A percentile compares a stretch with the other conserved stretches of the same genome.
These are phyloP conservation scores for Cercospora zeae-maydis DNA, from an alignment of 2,329 filamentous ascomycete genomes.

Conservation along the genomic window DNA sequence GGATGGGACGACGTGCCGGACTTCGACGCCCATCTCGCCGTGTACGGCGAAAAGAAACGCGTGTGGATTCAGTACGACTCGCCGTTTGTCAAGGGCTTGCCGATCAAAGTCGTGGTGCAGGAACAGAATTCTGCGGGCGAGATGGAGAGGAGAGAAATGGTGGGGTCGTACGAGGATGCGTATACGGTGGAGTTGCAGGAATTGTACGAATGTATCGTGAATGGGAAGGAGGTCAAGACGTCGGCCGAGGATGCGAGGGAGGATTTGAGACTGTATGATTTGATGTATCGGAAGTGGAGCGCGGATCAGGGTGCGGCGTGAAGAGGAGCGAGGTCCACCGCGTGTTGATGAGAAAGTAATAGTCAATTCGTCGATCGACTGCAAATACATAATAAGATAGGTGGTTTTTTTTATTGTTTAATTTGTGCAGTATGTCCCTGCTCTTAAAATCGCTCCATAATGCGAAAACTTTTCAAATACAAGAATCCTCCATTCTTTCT, in stretches of 20 bases:
- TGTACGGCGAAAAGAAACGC: slow-evolving; percentile 54
- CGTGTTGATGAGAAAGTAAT: too few relatives aligned
- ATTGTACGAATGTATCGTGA: slow-evolving; percentile 38
- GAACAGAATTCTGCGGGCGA: slow-evolving; percentile 43
- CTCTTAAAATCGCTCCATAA: background rate
- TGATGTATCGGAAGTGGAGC: slow-evolving; percentile 30
- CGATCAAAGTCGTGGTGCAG: slow-evolving; percentile 48
- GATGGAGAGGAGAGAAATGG: slow-evolving; percentile 31
- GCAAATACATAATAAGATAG: too few relatives aligned
- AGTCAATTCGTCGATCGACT: too few relatives aligned
- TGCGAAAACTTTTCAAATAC: background rate
- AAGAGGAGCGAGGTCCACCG: too few relatives aligned
- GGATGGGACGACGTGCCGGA: slow-evolving; percentile 53
- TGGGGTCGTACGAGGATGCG: slow-evolving; percentile 49
- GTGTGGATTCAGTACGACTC: slow-evolving; percentile 56
- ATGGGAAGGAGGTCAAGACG: slow-evolving; percentile 43
- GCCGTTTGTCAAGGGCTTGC: slow-evolving; percentile 56
- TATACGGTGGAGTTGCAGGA: slow-evolving; percentile 45
- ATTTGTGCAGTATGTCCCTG: background rate
- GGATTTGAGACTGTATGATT: slow-evolving; percentile 39
- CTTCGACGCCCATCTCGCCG: slow-evolving; percentile 53
- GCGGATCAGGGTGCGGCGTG: background rate
- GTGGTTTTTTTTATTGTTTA: too few relatives aligned
- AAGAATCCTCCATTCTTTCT: background rate
- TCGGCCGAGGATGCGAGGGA: slow-evolving; percentile 41